Evolutionary conservation across 2,329 filamentous ascomycete genomes (phyloP), one percentile per base, ranked within the genome.

Genomic region (Neospermospora avenae): DNA sequence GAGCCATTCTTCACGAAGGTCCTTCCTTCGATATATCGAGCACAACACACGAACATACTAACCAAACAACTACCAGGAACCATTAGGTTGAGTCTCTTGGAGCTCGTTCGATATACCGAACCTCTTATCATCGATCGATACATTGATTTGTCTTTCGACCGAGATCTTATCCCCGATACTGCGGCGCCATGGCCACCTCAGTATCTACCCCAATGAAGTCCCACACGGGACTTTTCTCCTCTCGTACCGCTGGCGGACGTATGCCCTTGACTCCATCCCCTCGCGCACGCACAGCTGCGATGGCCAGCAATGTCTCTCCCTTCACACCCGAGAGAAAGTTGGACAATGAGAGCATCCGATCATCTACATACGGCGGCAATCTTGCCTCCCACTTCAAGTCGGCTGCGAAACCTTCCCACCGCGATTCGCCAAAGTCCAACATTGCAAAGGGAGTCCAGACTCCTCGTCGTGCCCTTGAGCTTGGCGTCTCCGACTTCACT

Each of bases 211-310:
- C 95, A 62, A 82, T 95, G 74, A 98, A 97, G 84, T 95, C 90
- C 83, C 93, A 96, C 77, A 87, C 89, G 78, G 91, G 92, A 62
- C 84, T 97, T 71, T 97, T 98, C 81, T 92, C 89, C 68, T 86
- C 90, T 69, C 92, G 92, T 75, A 95, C 93, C 74, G 95, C 93
- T 76, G 93, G 93, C 78, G 92, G 93, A 74, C 91, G 95, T 64
- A 93, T 96, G 82, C 93, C 95, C 69, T 80, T 99, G 73, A 97
- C 93, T 3, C 93, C 95, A 34, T 98, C 93, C 60, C 95, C 95
- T 60, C 85, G 87, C 68, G 78, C 81, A 64, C 84, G 86, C 66
- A 79, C 80, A 35, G 77, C 79, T 34, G 80, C 78, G 52, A 76
- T 78, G 57, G 76, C 81, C 13, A 66, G 77, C 66, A 83, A 83